These are phyloP conservation scores for Penicillium psychrofluorescens DNA, from an alignment of 495 filamentous ascomycete genomes.

Conservation along the genomic window DNA sequence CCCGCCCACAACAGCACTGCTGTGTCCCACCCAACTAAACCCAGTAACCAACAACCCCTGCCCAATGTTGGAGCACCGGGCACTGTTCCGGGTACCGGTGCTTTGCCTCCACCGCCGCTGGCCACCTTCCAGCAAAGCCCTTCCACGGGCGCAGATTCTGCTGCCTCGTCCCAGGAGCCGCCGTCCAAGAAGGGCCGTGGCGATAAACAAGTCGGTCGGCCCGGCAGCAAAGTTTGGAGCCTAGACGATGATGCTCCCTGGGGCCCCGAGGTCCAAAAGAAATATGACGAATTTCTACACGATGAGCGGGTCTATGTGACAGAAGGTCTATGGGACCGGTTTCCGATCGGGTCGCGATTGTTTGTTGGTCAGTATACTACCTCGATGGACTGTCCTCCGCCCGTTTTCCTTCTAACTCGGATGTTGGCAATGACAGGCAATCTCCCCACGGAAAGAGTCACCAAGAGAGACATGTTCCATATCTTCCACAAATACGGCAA, in stretches of 20 bases:
- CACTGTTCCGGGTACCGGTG: conserved; percentile 44
- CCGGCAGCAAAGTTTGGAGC: conserved; percentile 10
- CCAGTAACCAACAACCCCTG: conserved; percentile 43
- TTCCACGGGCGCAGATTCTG: conserved; percentile 22
- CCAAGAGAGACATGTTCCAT: conserved; percentile 88
- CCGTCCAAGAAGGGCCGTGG: conserved; percentile 21
- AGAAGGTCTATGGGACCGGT: conserved; percentile 90
- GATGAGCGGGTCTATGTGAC: conserved; percentile 74
- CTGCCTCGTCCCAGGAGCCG: conserved; percentile 22
- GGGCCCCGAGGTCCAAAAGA: conserved; percentile 58
- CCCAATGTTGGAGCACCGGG: conserved; percentile 45
- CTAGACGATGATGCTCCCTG: conserved; percentile 44
- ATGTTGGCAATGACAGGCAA: conserved; percentile 55
- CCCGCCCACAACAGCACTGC: conserved; percentile 17
- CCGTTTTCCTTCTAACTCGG: no score
- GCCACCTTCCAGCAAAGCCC: conserved; percentile 46
- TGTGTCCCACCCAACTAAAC: conserved; percentile 31
- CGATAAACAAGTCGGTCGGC: conserved; percentile 21
- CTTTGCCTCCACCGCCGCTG: conserved; percentile 53
- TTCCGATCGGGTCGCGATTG: conserved; percentile 75
- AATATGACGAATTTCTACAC: conserved; percentile 75
- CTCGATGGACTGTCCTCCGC: no score
- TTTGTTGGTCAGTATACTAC: conserved; percentile 71
- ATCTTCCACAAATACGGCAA: conserved; percentile 80
- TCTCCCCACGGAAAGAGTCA: conserved; percentile 83